Percentiles rank a stretch among this genome's conserved stretches.
phyloP scores from a whole-genome alignment of 2,329 filamentous ascomycete genomes.

The Diaporthe nobilis region DNA sequence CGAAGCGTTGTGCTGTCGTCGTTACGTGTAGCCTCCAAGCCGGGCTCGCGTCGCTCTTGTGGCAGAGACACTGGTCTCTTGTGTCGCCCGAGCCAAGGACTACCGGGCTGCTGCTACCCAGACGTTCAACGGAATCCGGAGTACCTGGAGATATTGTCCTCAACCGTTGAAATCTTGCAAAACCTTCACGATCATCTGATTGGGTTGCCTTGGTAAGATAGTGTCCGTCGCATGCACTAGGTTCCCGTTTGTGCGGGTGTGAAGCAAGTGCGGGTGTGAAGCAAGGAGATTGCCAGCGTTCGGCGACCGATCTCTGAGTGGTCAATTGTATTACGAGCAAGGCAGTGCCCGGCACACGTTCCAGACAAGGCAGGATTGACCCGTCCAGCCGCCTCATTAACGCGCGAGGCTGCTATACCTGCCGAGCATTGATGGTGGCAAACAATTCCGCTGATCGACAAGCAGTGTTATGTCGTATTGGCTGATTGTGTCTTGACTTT shows the following conservation, averaged over 20 bases:
- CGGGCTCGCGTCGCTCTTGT: slow-evolving; percentile 18
- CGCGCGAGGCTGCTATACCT: slow-evolving; percentile 19
- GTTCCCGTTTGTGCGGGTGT: slow-evolving; percentile 2
- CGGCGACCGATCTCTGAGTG: slow-evolving; percentile 13
- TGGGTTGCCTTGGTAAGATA: background rate
- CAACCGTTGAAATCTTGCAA: slow-evolving; percentile 7
- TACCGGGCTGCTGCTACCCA: slow-evolving; percentile 17
- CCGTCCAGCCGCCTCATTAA: slow-evolving; percentile 4
- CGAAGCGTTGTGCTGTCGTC: slow-evolving; percentile 17
- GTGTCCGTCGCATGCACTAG: slow-evolving; percentile 5
- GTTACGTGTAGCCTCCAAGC: slow-evolving; percentile 16
- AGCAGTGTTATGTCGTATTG: slow-evolving; percentile 34
- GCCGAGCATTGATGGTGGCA: background rate
- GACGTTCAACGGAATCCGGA: background rate
- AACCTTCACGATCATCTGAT: background rate
- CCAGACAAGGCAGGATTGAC: slow-evolving; percentile 2
- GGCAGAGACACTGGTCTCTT: slow-evolving; percentile 26
- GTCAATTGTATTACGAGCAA: slow-evolving; percentile 26
- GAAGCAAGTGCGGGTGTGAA: background rate
- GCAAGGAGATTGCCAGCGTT: background rate
- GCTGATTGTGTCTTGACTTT: slow-evolving; percentile 32
- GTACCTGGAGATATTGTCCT: background rate
- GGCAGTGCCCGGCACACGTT: slow-evolving; percentile 15
- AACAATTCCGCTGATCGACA: slow-evolving; percentile 30
- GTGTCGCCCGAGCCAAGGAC: slow-evolving; percentile 20